phyloP scores from a whole-genome alignment of 2,329 filamentous ascomycete species.

The Penicillium italicum region DNA sequence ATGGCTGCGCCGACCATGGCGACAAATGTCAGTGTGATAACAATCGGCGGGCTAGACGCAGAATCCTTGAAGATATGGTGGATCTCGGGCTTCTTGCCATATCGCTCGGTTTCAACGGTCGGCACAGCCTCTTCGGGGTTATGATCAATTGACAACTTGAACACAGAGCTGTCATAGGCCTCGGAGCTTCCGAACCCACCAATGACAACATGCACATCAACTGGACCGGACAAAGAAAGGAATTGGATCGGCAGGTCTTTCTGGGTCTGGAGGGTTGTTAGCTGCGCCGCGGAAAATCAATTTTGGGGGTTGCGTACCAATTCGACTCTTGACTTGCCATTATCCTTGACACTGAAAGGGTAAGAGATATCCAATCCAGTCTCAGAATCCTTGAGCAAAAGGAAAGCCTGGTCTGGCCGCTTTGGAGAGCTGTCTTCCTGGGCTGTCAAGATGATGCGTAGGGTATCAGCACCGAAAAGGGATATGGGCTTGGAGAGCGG shows the following conservation, averaged over 20 bases:
- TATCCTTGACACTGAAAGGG: conserved; percentile 77
- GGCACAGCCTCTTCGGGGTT: conserved; percentile 61
- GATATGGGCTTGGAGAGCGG: conserved; percentile 62
- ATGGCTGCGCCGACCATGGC: conserved; percentile 69
- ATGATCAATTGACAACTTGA: conserved; percentile 65
- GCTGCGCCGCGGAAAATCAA: conserved; percentile 16
- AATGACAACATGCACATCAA: conserved; percentile 78
- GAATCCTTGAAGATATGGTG: conserved; percentile 84
- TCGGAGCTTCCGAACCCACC: conserved; percentile 77
- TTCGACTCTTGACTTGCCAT: conserved; percentile 78
- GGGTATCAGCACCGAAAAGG: conserved; percentile 64
- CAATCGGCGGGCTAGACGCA: conserved; percentile 72
- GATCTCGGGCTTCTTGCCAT: conserved; percentile 79
- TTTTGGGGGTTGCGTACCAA: conserved; percentile 58
- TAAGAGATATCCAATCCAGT: conserved; percentile 84
- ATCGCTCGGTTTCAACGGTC: conserved; percentile 69
- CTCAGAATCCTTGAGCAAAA: conserved; percentile 70
- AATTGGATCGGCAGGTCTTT: conserved; percentile 87
- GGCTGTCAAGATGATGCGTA: conserved; percentile 79
- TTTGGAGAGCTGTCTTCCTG: conserved; percentile 74
- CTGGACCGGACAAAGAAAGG: conserved; percentile 61
- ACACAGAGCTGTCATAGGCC: conserved; percentile 65
- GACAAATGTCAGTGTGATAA: conserved; percentile 75
- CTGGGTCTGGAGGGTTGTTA: conserved; percentile 59
- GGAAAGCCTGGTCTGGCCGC: conserved; percentile 90